phyloP scores from a whole-genome alignment of 768 basidiomycete species.

The Tephrocybe sp. region DNA sequence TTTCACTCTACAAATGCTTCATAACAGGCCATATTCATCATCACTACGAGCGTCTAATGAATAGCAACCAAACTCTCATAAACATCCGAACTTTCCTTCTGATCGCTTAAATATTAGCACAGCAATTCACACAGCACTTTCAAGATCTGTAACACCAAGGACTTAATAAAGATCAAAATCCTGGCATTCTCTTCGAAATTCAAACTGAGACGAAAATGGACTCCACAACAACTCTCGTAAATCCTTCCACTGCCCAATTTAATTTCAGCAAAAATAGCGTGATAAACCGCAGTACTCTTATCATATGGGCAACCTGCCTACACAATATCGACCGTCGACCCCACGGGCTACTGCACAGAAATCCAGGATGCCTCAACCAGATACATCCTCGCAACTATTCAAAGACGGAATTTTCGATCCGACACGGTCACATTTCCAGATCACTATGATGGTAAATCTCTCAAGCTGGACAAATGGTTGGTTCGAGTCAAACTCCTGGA shows the following conservation, averaged over 20 bases:
- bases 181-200: too few species aligned
- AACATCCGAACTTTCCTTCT: too few species aligned
- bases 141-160: too few species aligned
- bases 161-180: too few species aligned
- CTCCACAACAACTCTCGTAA: conserved; percentile 15
- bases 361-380: conserved; percentile 20
- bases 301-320: conserved; percentile 18
- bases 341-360: conserved; percentile 16
- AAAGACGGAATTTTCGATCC: conserved; percentile 15
- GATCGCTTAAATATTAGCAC: too few species aligned
- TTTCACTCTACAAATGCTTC: too few species aligned
- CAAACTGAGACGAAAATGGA: too few species aligned
- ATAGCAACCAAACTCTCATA: too few species aligned
- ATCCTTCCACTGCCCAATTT: conserved; percentile 11
- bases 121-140: too few species aligned
- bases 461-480: conserved; percentile 25
- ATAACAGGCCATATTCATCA: too few species aligned
- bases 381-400: conserved; percentile 18
- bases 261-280: conserved; percentile 23
- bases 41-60: too few species aligned
- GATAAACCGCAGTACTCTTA: conserved; percentile 18
- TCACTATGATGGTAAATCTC: conserved; percentile 13
- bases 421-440: conserved; percentile 24
- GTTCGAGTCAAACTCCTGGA: conserved; percentile 7
- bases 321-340: conserved; percentile 20